These are phyloP conservation scores for Cyberlindnera sargentensis DNA, from an alignment of 805 yeast species.

Conservation along the genomic window DNA sequence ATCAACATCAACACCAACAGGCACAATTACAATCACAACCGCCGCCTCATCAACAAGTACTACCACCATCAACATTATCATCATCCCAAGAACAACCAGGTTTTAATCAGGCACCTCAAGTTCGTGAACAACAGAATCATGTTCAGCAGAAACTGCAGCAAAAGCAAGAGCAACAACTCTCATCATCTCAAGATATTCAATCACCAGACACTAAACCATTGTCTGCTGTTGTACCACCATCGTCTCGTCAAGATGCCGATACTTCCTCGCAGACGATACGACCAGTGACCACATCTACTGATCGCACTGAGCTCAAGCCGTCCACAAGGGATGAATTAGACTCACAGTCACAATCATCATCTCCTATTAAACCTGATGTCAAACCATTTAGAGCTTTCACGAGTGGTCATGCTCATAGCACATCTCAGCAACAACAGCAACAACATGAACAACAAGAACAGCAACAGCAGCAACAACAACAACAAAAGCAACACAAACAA, in stretches of 20 bases:
- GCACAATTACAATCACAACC: conserved; percentile 1
- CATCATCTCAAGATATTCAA: neutral
- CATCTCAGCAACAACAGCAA: neutral
- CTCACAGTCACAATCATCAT: conserved; percentile 10
- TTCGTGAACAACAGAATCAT: neutral
- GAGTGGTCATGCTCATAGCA: neutral
- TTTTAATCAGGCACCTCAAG: neutral
- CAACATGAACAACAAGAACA: neutral
- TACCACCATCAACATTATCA: neutral
- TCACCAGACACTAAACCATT: too few species aligned
- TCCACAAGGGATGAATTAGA: conserved; percentile 5
- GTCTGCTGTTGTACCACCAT: neutral
- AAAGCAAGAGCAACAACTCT: conserved; percentile 1
- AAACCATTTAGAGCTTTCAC: conserved; percentile 3
- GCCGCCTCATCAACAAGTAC: conserved; percentile 1
- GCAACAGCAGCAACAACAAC: too few species aligned
- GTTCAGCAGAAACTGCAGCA: neutral
- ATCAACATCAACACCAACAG: conserved; percentile 2
- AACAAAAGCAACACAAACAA: conserved; percentile 6
- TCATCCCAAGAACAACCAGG: too few species aligned
- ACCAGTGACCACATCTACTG: conserved; percentile 15
- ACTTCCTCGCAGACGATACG: conserved; percentile 5
- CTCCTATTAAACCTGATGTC: conserved; percentile 13
- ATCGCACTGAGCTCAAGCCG: conserved; percentile 16
- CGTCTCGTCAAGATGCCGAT: neutral